Evolutionary conservation across 2,329 filamentous ascomycete genomes (phyloP).

Genomic region (Botrytis tulipae): DNA sequence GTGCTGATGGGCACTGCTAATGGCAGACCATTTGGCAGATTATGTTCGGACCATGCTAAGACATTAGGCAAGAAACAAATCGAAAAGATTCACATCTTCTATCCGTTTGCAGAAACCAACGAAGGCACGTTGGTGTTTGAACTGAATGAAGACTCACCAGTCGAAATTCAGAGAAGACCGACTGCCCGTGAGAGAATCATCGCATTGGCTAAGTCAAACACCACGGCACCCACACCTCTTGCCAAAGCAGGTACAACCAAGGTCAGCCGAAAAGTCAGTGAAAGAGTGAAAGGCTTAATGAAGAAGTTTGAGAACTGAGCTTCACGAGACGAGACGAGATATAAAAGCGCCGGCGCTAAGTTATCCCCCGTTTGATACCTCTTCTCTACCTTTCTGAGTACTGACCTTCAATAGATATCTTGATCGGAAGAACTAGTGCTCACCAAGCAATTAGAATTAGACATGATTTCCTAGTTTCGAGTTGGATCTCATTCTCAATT

Average conservation of each 20-base stretch:
- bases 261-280: background rate
- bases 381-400: background rate
- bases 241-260: background rate
- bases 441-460: background rate
- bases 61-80: background rate
- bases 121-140: background rate
- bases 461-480: background rate
- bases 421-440: background rate
- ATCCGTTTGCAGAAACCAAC: background rate
- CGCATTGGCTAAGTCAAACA: background rate
- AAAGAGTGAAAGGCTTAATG: background rate
- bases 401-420: background rate
- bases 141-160: background rate
- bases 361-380: background rate
- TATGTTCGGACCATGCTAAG: background rate
- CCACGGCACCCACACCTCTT: background rate
- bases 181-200: background rate
- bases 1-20: background rate
- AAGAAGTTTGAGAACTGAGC: background rate
- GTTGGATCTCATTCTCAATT: background rate
- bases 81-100: background rate
- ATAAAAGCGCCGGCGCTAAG: background rate
- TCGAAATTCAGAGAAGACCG: background rate
- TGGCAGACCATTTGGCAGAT: background rate
- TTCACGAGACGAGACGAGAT: background rate